Evolutionary conservation across 2,329 filamentous ascomycete species (phyloP), one percentile per base, ranked within the genome.

Genomic region (Magnaporthales sp.): DNA sequence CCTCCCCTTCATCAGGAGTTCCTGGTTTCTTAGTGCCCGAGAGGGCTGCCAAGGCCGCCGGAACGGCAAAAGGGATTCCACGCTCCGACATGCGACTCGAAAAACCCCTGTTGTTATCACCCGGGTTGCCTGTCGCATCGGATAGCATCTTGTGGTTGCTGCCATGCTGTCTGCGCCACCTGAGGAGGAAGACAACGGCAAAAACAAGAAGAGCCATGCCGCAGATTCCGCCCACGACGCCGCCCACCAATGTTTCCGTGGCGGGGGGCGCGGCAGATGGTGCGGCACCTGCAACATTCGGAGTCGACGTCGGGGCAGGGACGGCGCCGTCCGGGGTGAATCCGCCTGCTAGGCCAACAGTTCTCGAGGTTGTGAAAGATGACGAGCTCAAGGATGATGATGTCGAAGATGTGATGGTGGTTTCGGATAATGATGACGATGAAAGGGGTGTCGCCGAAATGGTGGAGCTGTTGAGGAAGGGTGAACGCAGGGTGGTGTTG

Each of bases 201-300:
- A 88, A 73, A 4, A 85, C 75, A 63, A 89, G 73, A 62, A 89
- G 77, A 13, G 85, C 86, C 1, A 85, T 74, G 22, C 86, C 87
- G 19, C 86, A 86, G 32, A 89, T 73, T 56, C 83, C 80, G 26
- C 85, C 85, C 22, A 87, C 77, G 1, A 88, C 83, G 32, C 85
- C 81, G 0, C 85, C 85, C 8, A 86, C 84, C 30, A 88, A 73
- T 9, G 77, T 75, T 26, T 72, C 74, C 1, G 75, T 73, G 6
- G 76, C 73, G 24, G 63, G 30, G 8, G 26, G 22, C 4, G 74
- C 67, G 13, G 71, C 11, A 3, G 71, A 69, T 46, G 75, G 67
- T 2, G 68, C 69, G 0, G 74, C 68, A 19, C 63, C 68, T 32
- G 62, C 67, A 7, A 68, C 70, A 6, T 71, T 66, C 7, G 72